These are phyloP conservation scores for Parafenestella ontariensis DNA, from an alignment of 2,329 filamentous ascomycete genomes.

Conservation along the genomic window DNA sequence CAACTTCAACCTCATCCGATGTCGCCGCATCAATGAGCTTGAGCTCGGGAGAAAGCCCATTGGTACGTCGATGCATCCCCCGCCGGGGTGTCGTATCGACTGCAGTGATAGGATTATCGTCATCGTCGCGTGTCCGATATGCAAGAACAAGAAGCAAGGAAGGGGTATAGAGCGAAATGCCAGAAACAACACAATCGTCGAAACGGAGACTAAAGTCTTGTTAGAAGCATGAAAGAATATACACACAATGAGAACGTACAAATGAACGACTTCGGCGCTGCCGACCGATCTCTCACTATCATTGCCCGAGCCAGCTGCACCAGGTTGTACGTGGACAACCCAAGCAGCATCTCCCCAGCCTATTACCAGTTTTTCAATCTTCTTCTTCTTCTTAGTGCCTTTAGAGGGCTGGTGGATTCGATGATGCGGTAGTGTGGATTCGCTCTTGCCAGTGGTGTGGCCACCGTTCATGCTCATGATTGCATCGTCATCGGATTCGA, in stretches of 20 bases:
- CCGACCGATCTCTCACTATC: slow-evolving; percentile 76
- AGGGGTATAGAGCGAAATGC: slow-evolving; percentile 94
- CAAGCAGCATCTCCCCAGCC: slow-evolving; percentile 97
- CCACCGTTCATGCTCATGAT: slow-evolving; percentile 46
- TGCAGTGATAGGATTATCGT: slow-evolving; percentile 65
- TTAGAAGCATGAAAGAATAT: slow-evolving; percentile 32
- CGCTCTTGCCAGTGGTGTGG: slow-evolving; percentile 40
- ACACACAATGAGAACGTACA: slow-evolving; percentile 63
- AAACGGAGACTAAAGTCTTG: slow-evolving; percentile 71
- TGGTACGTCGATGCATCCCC: slow-evolving; percentile 74
- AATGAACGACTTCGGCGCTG: slow-evolving; percentile 88
- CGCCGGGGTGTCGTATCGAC: slow-evolving; percentile 66
- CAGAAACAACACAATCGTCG: slow-evolving; percentile 95
- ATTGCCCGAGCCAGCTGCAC: slow-evolving; percentile 70
- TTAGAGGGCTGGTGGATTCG: slow-evolving; percentile 55
- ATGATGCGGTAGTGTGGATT: slow-evolving; percentile 48
- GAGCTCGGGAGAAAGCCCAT: slow-evolving; percentile 85
- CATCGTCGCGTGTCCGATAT: slow-evolving; percentile 78
- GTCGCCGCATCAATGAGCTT: slow-evolving; percentile 88
- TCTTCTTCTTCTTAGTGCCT: slow-evolving; percentile 38
- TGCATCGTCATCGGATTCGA: slow-evolving; percentile 74
- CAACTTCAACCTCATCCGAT: slow-evolving; percentile 83
- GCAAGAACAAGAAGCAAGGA: slow-evolving; percentile 89
- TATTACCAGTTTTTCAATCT: slow-evolving; percentile 79
- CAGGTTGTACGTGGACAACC: slow-evolving; percentile 89